These are phyloP conservation scores for Macadamia tetraphylla DNA, from an alignment of 164 flowering plant species.

Conservation along the genomic window DNA sequence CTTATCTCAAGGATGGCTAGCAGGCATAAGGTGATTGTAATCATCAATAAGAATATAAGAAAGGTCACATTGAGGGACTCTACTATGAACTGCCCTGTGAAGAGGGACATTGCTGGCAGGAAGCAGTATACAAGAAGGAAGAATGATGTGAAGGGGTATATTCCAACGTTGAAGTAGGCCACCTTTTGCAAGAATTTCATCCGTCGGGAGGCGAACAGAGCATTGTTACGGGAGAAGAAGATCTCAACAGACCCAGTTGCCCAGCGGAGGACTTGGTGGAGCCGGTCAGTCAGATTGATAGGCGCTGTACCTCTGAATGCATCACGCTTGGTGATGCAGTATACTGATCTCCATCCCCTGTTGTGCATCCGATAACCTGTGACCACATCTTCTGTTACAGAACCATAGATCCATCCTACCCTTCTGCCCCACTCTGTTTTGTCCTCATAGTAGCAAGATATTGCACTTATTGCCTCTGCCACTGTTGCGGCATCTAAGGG, in stretches of 20 bases:
- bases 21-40: slow-evolving; percentile 68
- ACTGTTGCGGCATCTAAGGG: slow-evolving; percentile 87
- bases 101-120: slow-evolving; percentile 79
- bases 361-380: slow-evolving; percentile 97
- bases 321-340: slow-evolving; percentile 84
- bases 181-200: slow-evolving; percentile 84
- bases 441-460: slow-evolving; percentile 88
- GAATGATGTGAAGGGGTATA: slow-evolving; percentile 86
- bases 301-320: slow-evolving; percentile 99
- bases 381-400: slow-evolving; percentile 94
- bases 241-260: slow-evolving; percentile 98
- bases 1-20: slow-evolving; percentile 74
- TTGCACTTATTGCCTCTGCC: slow-evolving; percentile 79
- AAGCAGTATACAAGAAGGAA: slow-evolving; percentile 78
- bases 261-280: slow-evolving; percentile 94
- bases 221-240: slow-evolving; percentile 88
- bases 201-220: slow-evolving; percentile 55
- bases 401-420: slow-evolving; percentile 96
- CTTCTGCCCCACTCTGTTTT: slow-evolving; percentile 88
- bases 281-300: slow-evolving; percentile 81
- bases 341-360: slow-evolving; percentile 90
- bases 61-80: slow-evolving; percentile 64
- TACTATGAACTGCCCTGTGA: slow-evolving; percentile 87
- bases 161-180: slow-evolving; percentile 80
- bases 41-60: slow-evolving; percentile 47